Conservation (phyloP, 1,284 basidiomycete species). For the Farysia itapuensis region DNA sequence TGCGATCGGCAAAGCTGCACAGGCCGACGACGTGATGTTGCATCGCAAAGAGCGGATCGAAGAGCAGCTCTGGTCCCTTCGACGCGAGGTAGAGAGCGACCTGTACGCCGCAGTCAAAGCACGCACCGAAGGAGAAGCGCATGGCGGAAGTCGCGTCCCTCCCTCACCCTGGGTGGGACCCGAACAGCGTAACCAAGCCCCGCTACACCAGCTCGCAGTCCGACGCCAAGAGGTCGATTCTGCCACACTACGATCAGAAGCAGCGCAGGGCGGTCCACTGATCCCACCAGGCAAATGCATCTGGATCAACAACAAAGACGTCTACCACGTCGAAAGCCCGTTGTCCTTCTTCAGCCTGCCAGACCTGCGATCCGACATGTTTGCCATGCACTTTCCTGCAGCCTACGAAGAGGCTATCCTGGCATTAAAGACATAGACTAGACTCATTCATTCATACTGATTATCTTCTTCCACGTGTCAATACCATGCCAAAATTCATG, state of each 20-base stretch:
- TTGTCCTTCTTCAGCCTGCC: constrained; percentile 55
- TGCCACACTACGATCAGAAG: constrained; percentile 49
- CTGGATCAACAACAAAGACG: constrained; percentile 41
- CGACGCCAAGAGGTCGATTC: constrained; percentile 48
- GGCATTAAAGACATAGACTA: constrained; percentile 17
- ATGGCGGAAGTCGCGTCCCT: constrained; percentile 14
- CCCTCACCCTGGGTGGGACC: constrained; percentile 54
- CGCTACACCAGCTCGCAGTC: constrained; percentile 48
- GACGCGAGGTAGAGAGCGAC: constrained; percentile 55
- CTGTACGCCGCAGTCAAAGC: constrained; percentile 52
- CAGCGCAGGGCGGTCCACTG: constrained; percentile 45
- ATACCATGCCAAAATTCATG: too few relatives aligned
- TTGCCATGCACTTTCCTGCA: constrained; percentile 54
- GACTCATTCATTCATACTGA: too few relatives aligned
- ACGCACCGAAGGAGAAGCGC: constrained; percentile 25
- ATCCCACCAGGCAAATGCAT: constrained; percentile 50
- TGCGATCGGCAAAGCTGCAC: constrained; percentile 25
- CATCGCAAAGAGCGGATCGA: constrained; percentile 49
- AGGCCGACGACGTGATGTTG: constrained; percentile 48
- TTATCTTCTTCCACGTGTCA: too few relatives aligned
- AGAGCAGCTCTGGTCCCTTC: constrained; percentile 51
- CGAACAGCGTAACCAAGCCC: constrained; percentile 24
- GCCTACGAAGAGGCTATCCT: constrained; percentile 55
- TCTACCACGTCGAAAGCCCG: constrained; percentile 49
- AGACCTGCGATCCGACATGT: constrained; percentile 46